Evolutionary conservation across 805 yeast genomes (phyloP).

Genomic region (Saccharomycopsis guyanensis): DNA sequence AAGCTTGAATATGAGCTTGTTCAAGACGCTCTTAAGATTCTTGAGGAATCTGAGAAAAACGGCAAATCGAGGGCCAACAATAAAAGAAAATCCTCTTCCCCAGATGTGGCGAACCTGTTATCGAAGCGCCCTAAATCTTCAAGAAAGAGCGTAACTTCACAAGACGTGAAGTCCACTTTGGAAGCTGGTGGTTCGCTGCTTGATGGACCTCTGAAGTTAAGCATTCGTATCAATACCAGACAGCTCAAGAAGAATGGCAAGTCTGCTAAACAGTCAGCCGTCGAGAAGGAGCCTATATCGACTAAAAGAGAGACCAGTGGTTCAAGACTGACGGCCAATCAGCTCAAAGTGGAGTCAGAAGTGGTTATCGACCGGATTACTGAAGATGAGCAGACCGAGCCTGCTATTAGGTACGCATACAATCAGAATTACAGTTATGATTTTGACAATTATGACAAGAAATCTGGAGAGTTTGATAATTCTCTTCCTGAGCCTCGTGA

Average conservation of each 20-base stretch:
- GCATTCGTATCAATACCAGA: background rate
- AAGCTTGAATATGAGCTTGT: constrained; percentile 60
- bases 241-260: background rate
- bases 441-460: constrained; percentile 16
- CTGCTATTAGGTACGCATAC: constrained; percentile 1
- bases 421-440: constrained; percentile 14
- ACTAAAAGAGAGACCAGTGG: constrained; percentile 1
- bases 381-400: background rate
- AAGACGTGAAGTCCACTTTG: no score
- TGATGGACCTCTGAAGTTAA: background rate
- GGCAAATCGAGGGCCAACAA: no score
- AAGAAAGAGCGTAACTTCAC: background rate
- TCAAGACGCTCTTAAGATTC: constrained; percentile 50
- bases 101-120: no score
- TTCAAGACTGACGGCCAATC: background rate
- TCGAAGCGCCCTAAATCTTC: background rate
- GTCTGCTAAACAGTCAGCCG: background rate
- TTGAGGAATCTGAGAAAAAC: constrained; percentile 37
- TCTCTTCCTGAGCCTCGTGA: constrained; percentile 4
- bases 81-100: no score
- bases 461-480: constrained; percentile 11
- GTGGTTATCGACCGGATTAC: background rate
- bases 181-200: no score
- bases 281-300: background rate
- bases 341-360: constrained; percentile 4